Evolutionary conservation across 2,329 filamentous ascomycete species (phyloP).

Genomic region (Venturia effusa): DNA sequence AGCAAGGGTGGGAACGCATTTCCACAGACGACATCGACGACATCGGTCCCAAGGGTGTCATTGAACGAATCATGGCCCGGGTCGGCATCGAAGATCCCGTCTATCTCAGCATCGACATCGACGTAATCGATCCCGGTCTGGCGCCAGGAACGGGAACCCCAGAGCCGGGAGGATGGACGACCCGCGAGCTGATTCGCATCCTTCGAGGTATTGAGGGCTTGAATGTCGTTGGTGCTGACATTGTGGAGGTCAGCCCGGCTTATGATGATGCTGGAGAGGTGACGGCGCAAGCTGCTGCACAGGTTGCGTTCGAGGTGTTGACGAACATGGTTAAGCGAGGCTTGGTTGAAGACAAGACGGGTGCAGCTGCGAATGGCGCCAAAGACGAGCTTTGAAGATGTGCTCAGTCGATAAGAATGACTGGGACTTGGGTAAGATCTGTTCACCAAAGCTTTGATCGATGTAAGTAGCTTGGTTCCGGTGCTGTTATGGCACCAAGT

Average conservation of each 20-base stretch:
- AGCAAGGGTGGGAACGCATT: constrained; percentile 71
- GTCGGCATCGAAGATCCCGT: constrained; percentile 68
- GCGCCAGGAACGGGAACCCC: constrained; percentile 78
- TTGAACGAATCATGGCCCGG: constrained; percentile 57
- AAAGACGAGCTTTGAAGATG: constrained; percentile 19
- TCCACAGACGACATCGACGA: constrained; percentile 83
- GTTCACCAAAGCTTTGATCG: too few species aligned
- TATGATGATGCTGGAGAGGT: constrained; percentile 74
- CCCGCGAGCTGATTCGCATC: constrained; percentile 74
- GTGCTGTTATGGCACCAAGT: too few species aligned
- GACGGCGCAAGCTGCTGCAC: constrained; percentile 72
- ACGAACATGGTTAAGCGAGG: constrained; percentile 60
- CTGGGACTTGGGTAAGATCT: too few species aligned
- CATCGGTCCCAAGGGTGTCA: constrained; percentile 59
- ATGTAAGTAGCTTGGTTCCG: too few species aligned
- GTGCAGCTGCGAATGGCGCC: neutral
- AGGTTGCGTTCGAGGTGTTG: constrained; percentile 78
- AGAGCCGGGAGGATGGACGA: constrained; percentile 86
- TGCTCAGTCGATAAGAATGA: too few species aligned
- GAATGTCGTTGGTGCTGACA: constrained; percentile 80
- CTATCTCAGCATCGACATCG: constrained; percentile 72
- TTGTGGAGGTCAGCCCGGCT: constrained; percentile 79
- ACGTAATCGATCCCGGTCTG: constrained; percentile 64
- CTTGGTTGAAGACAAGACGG: constrained; percentile 28
- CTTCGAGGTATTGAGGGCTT: constrained; percentile 69